Conservation (phyloP, 345 rosid species). For the Boechera retrofracta region DNA sequence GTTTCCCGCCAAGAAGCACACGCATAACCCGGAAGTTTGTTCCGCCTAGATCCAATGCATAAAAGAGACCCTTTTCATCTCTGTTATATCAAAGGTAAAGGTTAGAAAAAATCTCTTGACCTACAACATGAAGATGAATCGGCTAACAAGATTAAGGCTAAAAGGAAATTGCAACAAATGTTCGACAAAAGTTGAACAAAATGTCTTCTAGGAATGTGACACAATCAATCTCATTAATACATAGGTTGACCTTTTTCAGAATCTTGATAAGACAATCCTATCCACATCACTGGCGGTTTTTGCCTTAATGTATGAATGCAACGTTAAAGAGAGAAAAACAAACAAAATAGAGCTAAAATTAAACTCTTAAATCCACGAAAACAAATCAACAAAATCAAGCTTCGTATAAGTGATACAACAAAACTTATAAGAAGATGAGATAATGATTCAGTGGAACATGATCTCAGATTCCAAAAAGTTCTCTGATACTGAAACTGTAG, state of each 20-base stretch:
- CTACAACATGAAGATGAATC: neutral
- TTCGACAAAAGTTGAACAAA: neutral
- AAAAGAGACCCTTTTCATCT: constrained; percentile 79
- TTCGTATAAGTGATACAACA: neutral
- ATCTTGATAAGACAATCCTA: neutral
- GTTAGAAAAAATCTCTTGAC: constrained; percentile 24
- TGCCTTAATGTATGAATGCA: neutral
- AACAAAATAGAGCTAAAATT: neutral
- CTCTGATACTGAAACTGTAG: neutral
- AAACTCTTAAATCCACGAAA: neutral
- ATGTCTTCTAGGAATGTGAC: neutral
- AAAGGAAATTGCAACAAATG: neutral
- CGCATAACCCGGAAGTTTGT: constrained; percentile 95
- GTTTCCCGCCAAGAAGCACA: constrained; percentile 78
- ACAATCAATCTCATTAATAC: neutral
- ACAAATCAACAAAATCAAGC: neutral
- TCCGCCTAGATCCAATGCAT: constrained; percentile 97
- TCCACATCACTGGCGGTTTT: neutral
- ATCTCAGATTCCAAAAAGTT: neutral
- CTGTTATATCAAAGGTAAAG: constrained; percentile 41
- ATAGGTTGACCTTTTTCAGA: neutral
- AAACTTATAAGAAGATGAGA: neutral
- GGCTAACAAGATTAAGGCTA: neutral
- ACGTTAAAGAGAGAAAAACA: neutral
- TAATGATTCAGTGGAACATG: constrained; percentile 14